Evolutionary conservation across 1,139 yeast species (phyloP).

Genomic region (Pneumocystis oryctolagi): DNA sequence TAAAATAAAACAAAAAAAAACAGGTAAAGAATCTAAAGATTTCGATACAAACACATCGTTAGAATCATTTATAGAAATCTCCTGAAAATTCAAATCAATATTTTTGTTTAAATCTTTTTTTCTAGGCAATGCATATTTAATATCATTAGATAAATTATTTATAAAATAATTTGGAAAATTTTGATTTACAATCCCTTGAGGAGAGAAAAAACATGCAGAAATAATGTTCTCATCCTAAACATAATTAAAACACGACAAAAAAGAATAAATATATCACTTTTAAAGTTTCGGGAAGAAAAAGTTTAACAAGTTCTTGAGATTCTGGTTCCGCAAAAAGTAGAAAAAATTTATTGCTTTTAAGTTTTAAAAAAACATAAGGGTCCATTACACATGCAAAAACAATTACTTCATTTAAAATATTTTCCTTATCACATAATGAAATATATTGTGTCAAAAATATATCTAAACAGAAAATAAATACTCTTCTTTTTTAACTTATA

Average conservation of each 20-base stretch:
- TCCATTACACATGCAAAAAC: slow-evolving; percentile 36
- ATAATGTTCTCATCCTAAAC: background rate
- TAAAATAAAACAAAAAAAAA: background rate
- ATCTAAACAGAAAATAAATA: slow-evolving; percentile 9
- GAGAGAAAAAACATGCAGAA: background rate
- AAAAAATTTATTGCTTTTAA: slow-evolving; percentile 15
- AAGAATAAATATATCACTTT: slow-evolving; percentile 1
- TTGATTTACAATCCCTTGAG: background rate
- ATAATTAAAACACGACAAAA: background rate
- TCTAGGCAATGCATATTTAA: background rate
- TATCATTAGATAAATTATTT: background rate
- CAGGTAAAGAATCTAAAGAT: background rate
- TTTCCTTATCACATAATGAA: background rate
- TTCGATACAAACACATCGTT: background rate
- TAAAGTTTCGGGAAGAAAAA: slow-evolving; percentile 5
- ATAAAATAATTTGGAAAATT: background rate
- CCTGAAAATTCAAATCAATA: background rate
- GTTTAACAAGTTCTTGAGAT: slow-evolving; percentile 12
- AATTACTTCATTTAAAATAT: slow-evolving; percentile 17
- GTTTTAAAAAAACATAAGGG: slow-evolving; percentile 18
- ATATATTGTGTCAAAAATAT: slow-evolving; percentile 3
- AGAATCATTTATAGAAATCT: background rate
- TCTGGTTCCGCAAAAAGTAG: slow-evolving; percentile 14
- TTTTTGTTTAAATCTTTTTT: background rate
- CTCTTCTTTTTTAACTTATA: slow-evolving; percentile 25